Conservation (phyloP, 129 eudicot genomes). For the Flaveria sonorensis region DNA sequence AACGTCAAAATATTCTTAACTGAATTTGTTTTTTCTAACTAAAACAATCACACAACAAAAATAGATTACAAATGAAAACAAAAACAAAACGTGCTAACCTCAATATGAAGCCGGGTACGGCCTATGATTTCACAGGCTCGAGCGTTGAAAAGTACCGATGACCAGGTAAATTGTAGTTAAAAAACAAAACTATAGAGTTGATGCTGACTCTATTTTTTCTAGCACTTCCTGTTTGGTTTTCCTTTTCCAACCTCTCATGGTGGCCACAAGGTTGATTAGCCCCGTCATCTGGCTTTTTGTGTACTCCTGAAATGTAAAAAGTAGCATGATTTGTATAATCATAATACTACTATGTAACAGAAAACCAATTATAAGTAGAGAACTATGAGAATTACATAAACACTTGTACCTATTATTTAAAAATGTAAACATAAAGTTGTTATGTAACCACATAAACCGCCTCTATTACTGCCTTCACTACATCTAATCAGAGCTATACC, state of each 20-base stretch:
- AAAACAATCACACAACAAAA: background rate
- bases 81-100: conserved; percentile 15
- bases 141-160: background rate
- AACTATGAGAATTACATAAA: background rate
- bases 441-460: background rate
- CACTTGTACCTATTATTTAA: background rate
- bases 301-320: conserved; percentile 62
- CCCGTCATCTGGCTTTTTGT: conserved; percentile 81
- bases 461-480: background rate
- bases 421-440: background rate
- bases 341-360: background rate
- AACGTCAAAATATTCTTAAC: no score
- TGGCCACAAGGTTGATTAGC: conserved; percentile 85
- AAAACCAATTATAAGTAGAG: background rate
- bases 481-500: background rate
- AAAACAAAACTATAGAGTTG: conserved; percentile 30
- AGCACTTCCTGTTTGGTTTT: conserved; percentile 81
- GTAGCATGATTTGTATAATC: background rate
- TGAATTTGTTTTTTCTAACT: background rate
- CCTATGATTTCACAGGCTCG: background rate
- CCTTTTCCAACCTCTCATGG: conserved; percentile 97
- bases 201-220: conserved; percentile 69
- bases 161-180: background rate
- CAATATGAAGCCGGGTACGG: background rate
- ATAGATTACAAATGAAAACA: background rate